A percentile compares a stretch with the other conserved stretches of the same genome.
phyloP scores from a whole-genome alignment of 768 basidiomycete species.

The Mycena crocata region DNA sequence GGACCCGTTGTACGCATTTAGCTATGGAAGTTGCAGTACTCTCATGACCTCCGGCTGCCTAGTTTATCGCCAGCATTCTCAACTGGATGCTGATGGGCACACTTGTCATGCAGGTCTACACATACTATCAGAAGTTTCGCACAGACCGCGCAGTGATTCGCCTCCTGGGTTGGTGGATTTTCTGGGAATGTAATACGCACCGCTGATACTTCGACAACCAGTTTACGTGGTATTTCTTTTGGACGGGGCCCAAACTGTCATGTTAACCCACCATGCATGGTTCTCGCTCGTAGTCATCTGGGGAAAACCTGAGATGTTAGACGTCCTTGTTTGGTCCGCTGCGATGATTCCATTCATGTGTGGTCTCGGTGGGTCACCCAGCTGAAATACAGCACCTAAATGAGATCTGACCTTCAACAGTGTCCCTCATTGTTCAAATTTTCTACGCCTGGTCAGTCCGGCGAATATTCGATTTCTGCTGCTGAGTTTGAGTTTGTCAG shows the following conservation, averaged over 20 bases:
- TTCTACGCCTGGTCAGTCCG: not conserved
- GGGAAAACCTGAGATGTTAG: not conserved
- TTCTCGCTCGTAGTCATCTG: not conserved
- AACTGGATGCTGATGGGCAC: not conserved
- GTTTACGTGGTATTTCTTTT: not conserved
- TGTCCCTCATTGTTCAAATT: not conserved
- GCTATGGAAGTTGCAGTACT: too few relatives aligned
- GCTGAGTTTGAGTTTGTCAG: not conserved
- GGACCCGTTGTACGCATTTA: too few relatives aligned
- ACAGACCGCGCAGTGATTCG: not conserved
- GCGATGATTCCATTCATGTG: slow-evolving; percentile 3
- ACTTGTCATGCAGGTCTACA: not conserved
- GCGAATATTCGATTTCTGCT: not conserved
- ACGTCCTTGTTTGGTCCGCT: not conserved
- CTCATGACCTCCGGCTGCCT: too few relatives aligned
- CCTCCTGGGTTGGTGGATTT: not conserved
- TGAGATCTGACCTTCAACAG: not conserved
- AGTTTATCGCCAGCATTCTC: not conserved
- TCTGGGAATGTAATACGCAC: not conserved
- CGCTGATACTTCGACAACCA: not conserved
- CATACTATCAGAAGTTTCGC: slow-evolving; percentile 3
- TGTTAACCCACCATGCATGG: not conserved
- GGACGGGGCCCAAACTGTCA: not conserved
- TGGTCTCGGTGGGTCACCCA: not conserved
- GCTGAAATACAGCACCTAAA: too few relatives aligned